Evolutionary conservation across 2,329 filamentous ascomycete species (phyloP).

Genomic region (Cercospora canescens): DNA sequence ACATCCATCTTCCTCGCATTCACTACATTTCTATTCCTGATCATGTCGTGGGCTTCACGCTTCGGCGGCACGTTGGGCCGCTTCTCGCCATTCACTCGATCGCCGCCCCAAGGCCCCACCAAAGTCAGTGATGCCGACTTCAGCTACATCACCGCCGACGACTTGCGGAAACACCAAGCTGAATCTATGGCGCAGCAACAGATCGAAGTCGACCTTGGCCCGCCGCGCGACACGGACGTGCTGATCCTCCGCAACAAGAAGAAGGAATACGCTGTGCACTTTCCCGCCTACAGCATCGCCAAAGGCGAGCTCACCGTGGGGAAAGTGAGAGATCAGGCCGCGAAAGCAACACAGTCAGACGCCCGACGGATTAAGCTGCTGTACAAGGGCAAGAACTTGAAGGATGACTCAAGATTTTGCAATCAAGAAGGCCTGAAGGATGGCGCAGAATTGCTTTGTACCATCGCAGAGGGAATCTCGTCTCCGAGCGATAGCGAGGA

Average conservation of each 20-base stretch:
- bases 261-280: slow-evolving; percentile 67
- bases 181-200: slow-evolving; percentile 29
- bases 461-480: slow-evolving; percentile 52
- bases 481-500: slow-evolving; percentile 42
- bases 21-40: slow-evolving; percentile 40
- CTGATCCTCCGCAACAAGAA: slow-evolving; percentile 69
- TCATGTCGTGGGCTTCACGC: slow-evolving; percentile 50
- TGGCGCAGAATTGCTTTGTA: slow-evolving; percentile 63
- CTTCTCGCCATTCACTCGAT: slow-evolving; percentile 52
- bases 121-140: slow-evolving; percentile 75
- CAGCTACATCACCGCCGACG: slow-evolving; percentile 79
- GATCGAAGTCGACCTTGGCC: slow-evolving; percentile 47
- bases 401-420: slow-evolving; percentile 60
- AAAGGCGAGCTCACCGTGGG: slow-evolving; percentile 68
- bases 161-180: slow-evolving; percentile 52
- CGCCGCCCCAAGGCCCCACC: slow-evolving; percentile 41
- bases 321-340: slow-evolving; percentile 68
- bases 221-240: slow-evolving; percentile 64
- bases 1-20: slow-evolving; percentile 34
- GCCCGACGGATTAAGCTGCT: slow-evolving; percentile 63
- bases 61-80: slow-evolving; percentile 44
- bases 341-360: slow-evolving; percentile 63
- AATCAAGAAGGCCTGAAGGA: slow-evolving; percentile 59
- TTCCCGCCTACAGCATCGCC: slow-evolving; percentile 73
- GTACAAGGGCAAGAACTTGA: slow-evolving; percentile 72